Percentiles rank a stretch among this genome's conserved stretches.
Conservation (phyloP, 371 early-diverging fungal species). For the Circinella umbellata region DNA sequence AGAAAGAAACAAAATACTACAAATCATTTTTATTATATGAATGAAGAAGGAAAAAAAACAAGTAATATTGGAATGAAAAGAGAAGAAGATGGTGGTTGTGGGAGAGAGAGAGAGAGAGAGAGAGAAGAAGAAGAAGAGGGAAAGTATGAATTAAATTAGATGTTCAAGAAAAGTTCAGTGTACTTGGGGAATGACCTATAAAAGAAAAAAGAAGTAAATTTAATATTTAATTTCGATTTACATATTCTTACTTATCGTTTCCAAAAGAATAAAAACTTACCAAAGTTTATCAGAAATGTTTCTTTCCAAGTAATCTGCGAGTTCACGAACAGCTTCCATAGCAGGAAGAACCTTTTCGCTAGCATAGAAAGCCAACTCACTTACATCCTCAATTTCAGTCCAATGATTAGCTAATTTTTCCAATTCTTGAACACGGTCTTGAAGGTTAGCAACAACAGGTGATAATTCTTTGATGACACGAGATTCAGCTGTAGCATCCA, state of each 20-base stretch:
- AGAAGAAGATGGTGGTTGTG: no score
- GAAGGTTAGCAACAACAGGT: constrained; percentile 64
- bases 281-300: constrained; percentile 88
- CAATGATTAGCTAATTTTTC: constrained; percentile 62
- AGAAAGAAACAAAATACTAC: background rate
- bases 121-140: no score
- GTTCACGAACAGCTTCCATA: constrained; percentile 75
- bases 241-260: no score
- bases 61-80: no score
- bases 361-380: constrained; percentile 69
- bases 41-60: constrained; percentile 1
- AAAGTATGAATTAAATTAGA: constrained; percentile 31
- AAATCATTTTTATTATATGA: background rate
- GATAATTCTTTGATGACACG: constrained; percentile 70
- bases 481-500: constrained; percentile 70
- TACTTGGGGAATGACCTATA: constrained; percentile 89
- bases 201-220: background rate
- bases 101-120: no score
- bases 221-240: no score
- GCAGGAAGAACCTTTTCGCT: constrained; percentile 64
- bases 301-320: constrained; percentile 82
- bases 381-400: constrained; percentile 61
- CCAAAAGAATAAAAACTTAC: constrained; percentile 23
- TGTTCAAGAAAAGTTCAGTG: constrained; percentile 89
- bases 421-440: constrained; percentile 59